Evolutionary conservation across 2,329 filamentous ascomycete genomes (phyloP).

Genomic region (Metarhizium rileyi): DNA sequence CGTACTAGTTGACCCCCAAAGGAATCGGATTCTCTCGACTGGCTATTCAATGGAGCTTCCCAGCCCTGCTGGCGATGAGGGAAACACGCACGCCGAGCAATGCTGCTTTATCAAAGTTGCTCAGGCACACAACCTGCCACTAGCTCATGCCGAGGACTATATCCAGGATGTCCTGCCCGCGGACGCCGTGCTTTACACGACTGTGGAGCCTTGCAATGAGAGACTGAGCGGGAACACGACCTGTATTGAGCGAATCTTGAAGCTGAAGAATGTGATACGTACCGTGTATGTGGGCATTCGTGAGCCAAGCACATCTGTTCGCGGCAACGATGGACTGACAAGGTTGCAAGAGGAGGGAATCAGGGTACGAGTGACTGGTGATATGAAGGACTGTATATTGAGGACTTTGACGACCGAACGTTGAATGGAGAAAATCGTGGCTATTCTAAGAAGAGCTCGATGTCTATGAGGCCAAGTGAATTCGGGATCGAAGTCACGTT

Average conservation of each 20-base stretch:
- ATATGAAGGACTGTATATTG: neutral
- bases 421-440: neutral
- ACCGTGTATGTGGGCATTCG: slow-evolving; percentile 28
- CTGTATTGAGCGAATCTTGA: slow-evolving; percentile 25
- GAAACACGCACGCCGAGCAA: slow-evolving; percentile 31
- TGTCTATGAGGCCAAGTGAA: no score
- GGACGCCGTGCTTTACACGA: slow-evolving; percentile 32
- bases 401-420: neutral
- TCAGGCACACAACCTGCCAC: slow-evolving; percentile 20
- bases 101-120: slow-evolving; percentile 35
- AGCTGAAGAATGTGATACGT: slow-evolving; percentile 21
- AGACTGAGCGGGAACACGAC: slow-evolving; percentile 28
- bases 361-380: neutral
- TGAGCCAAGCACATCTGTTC: slow-evolving; percentile 27
- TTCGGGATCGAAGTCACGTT: no score
- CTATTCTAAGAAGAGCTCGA: neutral
- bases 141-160: slow-evolving; percentile 17
- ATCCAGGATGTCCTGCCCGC: slow-evolving; percentile 25
- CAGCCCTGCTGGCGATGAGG: slow-evolving; percentile 25
- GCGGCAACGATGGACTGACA: slow-evolving; percentile 19
- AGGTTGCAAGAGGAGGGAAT: slow-evolving; percentile 7
- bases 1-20: slow-evolving; percentile 27
- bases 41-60: slow-evolving; percentile 30
- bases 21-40: slow-evolving; percentile 25
- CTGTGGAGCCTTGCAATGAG: slow-evolving; percentile 35